Percentiles rank a stretch among this genome's conserved stretches.
Conservation (phyloP, 805 yeast genomes). For the Ogataea glucozyma region DNA sequence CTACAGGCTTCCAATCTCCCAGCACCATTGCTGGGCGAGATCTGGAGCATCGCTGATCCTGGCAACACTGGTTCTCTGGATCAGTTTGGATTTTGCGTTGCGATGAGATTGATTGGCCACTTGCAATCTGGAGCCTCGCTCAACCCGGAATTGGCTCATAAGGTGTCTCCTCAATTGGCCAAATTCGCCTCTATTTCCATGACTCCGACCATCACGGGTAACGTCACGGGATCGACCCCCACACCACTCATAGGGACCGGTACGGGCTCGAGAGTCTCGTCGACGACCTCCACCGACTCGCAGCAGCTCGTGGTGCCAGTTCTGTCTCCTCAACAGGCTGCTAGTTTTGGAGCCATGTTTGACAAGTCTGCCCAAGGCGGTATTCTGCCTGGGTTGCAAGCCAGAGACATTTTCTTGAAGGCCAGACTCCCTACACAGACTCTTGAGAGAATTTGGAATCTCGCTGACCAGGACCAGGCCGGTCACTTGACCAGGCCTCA, state of each 20-base stretch:
- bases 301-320: slow-evolving; percentile 46
- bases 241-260: slow-evolving; percentile 15
- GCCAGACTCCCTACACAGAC: slow-evolving; percentile 79
- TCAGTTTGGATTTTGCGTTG: slow-evolving; percentile 77
- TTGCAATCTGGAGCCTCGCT: slow-evolving; percentile 71
- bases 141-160: slow-evolving; percentile 49
- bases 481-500: slow-evolving; percentile 76
- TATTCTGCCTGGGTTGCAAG: slow-evolving; percentile 68
- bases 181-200: slow-evolving; percentile 45
- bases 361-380: slow-evolving; percentile 63
- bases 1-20: slow-evolving; percentile 86
- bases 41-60: slow-evolving; percentile 95
- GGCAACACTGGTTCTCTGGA: slow-evolving; percentile 82
- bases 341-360: slow-evolving; percentile 70
- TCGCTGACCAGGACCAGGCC: slow-evolving; percentile 73
- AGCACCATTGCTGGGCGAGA: slow-evolving; percentile 75
- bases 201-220: too few species aligned
- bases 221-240: slow-evolving; percentile 38
- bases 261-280: slow-evolving; percentile 38
- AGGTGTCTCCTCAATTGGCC: slow-evolving; percentile 62
- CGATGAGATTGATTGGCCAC: slow-evolving; percentile 87
- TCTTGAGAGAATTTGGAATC: slow-evolving; percentile 84
- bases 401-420: slow-evolving; percentile 83
- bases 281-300: slow-evolving; percentile 33
- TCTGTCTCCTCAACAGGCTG: slow-evolving; percentile 56